Conservation (phyloP, 768 basidiomycete species). For the Mrakia frigida region DNA sequence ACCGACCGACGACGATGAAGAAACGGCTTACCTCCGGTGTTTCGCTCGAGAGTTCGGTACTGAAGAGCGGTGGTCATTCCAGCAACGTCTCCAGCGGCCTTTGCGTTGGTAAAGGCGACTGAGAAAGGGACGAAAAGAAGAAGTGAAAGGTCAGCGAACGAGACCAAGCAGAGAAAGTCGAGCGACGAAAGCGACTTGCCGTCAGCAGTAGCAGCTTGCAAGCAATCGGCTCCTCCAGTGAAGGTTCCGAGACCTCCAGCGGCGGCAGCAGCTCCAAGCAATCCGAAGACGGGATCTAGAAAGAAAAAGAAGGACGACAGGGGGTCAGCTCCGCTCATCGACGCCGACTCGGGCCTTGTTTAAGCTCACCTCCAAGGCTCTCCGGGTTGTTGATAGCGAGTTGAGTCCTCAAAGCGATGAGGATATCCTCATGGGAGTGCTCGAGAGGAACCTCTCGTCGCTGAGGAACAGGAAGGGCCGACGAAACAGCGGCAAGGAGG, state of each 20-base stretch:
- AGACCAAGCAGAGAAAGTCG: neutral
- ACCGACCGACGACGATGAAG: constrained; percentile 40
- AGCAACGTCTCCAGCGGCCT: constrained; percentile 55
- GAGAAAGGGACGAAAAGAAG: neutral
- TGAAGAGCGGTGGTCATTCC: constrained; percentile 59
- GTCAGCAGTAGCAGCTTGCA: constrained; percentile 58
- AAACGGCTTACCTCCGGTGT: constrained; percentile 49
- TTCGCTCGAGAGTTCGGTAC: constrained; percentile 63
- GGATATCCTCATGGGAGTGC: constrained; percentile 60
- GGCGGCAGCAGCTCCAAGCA: constrained; percentile 58
- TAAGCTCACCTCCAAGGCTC: neutral
- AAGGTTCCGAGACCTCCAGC: constrained; percentile 54
- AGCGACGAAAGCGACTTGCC: constrained; percentile 44
- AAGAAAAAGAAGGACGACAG: too few species aligned
- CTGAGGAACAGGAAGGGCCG: constrained; percentile 2
- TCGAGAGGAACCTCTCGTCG: constrained; percentile 45
- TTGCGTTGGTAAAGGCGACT: constrained; percentile 61
- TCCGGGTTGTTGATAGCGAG: neutral
- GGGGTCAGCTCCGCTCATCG: too few species aligned
- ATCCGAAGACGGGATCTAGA: neutral
- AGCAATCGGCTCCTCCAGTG: constrained; percentile 57
- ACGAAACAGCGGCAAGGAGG: neutral
- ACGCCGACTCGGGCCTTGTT: too few species aligned
- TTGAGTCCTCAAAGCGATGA: constrained; percentile 52
- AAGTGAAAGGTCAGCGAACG: neutral